Percentiles rank a stretch among this genome's conserved stretches.
Evolutionary conservation across 805 yeast genomes (phyloP).

Genomic region (Blastobotrys robertii): DNA sequence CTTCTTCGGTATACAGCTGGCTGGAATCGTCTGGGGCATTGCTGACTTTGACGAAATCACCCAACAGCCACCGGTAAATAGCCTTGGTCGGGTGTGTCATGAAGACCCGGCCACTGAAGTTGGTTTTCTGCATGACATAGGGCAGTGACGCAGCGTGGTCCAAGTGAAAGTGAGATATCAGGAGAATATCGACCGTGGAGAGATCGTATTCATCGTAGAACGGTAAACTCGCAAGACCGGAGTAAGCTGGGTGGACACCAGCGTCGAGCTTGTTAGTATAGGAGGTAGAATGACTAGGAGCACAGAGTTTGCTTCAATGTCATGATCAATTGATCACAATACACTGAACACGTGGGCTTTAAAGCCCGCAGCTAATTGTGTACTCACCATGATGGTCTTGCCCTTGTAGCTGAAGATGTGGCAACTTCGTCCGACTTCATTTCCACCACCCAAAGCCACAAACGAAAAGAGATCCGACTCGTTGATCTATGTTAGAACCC

Average conservation of each 20-base stretch:
- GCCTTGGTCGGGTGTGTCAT: constrained; percentile 99
- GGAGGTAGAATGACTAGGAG: no score
- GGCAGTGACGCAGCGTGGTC: constrained; percentile 98
- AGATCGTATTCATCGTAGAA: constrained; percentile 93
- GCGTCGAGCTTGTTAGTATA: constrained; percentile 59
- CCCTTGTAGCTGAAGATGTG: constrained; percentile 89
- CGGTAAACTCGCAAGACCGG: constrained; percentile 86
- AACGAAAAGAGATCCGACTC: constrained; percentile 45
- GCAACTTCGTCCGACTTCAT: constrained; percentile 95
- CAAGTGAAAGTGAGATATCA: constrained; percentile 91
- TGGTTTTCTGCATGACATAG: constrained; percentile 95
- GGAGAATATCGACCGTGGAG: constrained; percentile 71
- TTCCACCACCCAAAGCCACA: constrained; percentile 94
- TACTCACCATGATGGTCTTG: constrained; percentile 67
- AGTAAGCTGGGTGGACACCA: constrained; percentile 93
- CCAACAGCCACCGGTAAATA: constrained; percentile 87
- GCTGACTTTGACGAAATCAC: constrained; percentile 91
- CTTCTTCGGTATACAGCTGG: constrained; percentile 79
- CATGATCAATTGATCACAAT: no score
- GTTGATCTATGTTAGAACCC: constrained; percentile 11
- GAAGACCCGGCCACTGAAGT: constrained; percentile 88
- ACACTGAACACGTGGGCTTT: no score
- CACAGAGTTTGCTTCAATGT: no score
- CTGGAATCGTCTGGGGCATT: constrained; percentile 28
- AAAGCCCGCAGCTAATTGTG: constrained; percentile 4